phyloP scores from a whole-genome alignment of 2,329 filamentous ascomycete species.

The Emmonsiellopsis sp. region DNA sequence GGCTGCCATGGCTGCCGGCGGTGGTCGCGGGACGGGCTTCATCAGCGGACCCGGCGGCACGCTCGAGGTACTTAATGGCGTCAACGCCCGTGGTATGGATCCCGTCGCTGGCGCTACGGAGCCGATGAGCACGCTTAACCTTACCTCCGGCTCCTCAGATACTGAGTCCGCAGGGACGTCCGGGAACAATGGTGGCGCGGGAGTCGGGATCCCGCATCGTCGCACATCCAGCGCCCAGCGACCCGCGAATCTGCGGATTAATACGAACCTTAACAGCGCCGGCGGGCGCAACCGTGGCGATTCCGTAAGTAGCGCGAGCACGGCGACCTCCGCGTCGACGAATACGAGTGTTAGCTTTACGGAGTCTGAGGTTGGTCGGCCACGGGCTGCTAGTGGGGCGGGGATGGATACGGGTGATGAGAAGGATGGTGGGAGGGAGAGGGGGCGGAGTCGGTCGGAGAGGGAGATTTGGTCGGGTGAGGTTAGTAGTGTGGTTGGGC shows the following conservation, averaged over 20 bases:
- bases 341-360: constrained; percentile 30
- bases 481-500: constrained; percentile 78
- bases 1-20: constrained; percentile 93
- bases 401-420: constrained; percentile 2
- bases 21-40: constrained; percentile 72
- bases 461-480: constrained; percentile 63
- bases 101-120: constrained; percentile 13
- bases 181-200: not conserved
- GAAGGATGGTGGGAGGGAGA: constrained; percentile 23
- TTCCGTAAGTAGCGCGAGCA: constrained; percentile 31
- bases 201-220: constrained; percentile 1
- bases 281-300: constrained; percentile 18
- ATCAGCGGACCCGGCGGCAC: constrained; percentile 43
- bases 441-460: constrained; percentile 22
- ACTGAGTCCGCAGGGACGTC: constrained; percentile 27
- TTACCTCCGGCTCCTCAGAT: constrained; percentile 30
- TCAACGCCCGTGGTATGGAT: constrained; percentile 12
- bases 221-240: constrained; percentile 9
- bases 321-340: constrained; percentile 28
- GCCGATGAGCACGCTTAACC: constrained; percentile 17
- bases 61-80: constrained; percentile 32
- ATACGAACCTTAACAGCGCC: constrained; percentile 20
- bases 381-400: not conserved
- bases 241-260: constrained; percentile 26
- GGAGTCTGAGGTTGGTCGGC: constrained; percentile 20